A percentile compares a stretch with the other conserved stretches of the same genome.
phyloP scores from a whole-genome alignment of 257 asterid species.

The Solanum pimpinellifolium region DNA sequence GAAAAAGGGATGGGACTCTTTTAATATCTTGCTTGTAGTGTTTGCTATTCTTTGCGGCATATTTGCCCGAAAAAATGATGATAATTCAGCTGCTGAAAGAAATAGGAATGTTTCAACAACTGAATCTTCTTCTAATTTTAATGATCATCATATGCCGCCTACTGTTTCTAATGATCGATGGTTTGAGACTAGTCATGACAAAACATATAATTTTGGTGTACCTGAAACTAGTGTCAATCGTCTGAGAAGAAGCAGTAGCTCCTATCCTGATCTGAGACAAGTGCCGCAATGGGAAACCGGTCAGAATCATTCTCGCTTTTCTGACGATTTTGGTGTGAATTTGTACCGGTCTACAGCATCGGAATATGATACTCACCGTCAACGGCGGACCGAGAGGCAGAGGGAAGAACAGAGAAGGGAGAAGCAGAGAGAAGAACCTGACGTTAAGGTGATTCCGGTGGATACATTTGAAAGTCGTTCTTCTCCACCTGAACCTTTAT shows the following conservation, averaged over 20 bases:
- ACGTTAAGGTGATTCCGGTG: conserved; percentile 40
- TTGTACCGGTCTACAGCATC: conserved; percentile 24
- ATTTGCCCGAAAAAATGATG: conserved; percentile 58
- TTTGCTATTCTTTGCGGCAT: conserved; percentile 79
- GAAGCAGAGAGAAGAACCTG: conserved; percentile 10
- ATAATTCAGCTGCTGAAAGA: conserved; percentile 6
- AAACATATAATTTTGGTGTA: conserved; percentile 9
- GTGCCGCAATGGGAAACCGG: conserved; percentile 37
- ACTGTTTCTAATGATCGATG: conserved; percentile 8
- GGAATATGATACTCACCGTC: conserved; percentile 9
- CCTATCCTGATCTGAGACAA: conserved; percentile 73
- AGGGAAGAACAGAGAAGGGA: background rate
- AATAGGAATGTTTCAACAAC: background rate
- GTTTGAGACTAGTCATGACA: conserved; percentile 32
- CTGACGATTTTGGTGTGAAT: conserved; percentile 60
- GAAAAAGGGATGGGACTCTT: conserved; percentile 64
- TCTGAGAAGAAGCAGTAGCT: conserved; percentile 65
- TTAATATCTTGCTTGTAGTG: conserved; percentile 44
- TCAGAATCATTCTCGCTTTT: conserved; percentile 26
- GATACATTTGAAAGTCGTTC: conserved; percentile 47
- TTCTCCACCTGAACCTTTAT: conserved; percentile 16
- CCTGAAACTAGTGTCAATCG: conserved; percentile 20
- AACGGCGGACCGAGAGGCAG: conserved; percentile 7
- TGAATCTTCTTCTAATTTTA: background rate
- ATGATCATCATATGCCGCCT: background rate